phyloP scores from a whole-genome alignment of 2,329 filamentous ascomycete species.

The Arthrobotrys megalospora region DNA sequence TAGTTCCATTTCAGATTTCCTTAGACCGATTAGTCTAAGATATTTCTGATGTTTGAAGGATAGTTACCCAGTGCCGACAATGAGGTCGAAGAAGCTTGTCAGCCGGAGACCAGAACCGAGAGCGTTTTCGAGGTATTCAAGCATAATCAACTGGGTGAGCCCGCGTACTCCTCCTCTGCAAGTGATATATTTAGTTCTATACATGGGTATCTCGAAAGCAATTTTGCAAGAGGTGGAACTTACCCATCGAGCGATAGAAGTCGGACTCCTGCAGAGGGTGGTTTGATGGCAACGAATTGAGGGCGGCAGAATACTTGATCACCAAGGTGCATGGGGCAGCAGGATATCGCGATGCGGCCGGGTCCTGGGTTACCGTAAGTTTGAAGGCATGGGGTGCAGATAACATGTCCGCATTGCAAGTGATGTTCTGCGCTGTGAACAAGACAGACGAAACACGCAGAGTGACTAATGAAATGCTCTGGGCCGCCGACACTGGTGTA shows the following conservation, averaged over 20 bases:
- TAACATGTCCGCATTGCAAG: slow-evolving; percentile 34
- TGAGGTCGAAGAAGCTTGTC: slow-evolving; percentile 70
- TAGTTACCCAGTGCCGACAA: slow-evolving; percentile 69
- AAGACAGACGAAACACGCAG: slow-evolving; percentile 63
- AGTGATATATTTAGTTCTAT: too few species aligned
- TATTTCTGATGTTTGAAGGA: slow-evolving; percentile 48
- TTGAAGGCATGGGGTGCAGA: slow-evolving; percentile 37
- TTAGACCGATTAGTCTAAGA: background rate
- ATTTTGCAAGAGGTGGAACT: background rate
- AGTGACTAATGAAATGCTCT: slow-evolving; percentile 61
- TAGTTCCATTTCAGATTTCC: too few species aligned
- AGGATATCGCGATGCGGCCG: background rate
- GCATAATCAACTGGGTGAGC: slow-evolving; percentile 64
- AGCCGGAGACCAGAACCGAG: slow-evolving; percentile 68
- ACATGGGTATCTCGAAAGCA: slow-evolving; percentile 10
- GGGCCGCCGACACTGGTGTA: slow-evolving; percentile 64
- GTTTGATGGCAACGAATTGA: slow-evolving; percentile 58
- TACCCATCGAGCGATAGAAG: slow-evolving; percentile 35
- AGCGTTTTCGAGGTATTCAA: slow-evolving; percentile 68
- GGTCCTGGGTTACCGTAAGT: slow-evolving; percentile 9
- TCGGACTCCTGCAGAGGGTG: slow-evolving; percentile 25
- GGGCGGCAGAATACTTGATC: slow-evolving; percentile 17
- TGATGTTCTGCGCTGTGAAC: slow-evolving; percentile 64
- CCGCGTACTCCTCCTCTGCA: slow-evolving; percentile 62
- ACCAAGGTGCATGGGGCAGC: slow-evolving; percentile 17